Percentiles rank a stretch among this genome's conserved stretches.
These are phyloP conservation scores for Capillidium rhysosporum DNA, from an alignment of 371 early-diverging fungal genomes.

Conservation along the genomic window DNA sequence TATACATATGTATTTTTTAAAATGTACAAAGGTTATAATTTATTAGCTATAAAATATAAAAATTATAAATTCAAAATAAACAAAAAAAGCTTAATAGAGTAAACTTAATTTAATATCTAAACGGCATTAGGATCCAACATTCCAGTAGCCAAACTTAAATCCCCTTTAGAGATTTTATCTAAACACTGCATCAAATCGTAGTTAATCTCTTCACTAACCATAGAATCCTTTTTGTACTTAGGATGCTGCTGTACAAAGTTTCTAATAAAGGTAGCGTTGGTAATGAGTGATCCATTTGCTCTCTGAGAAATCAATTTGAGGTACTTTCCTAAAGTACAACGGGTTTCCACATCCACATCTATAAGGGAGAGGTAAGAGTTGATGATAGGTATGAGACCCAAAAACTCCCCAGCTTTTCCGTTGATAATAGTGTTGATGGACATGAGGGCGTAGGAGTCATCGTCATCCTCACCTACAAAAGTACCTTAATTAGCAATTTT, in stretches of 20 bases:
- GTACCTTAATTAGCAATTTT: neutral
- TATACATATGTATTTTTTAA: too few relatives aligned
- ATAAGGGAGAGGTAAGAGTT: slow-evolving; percentile 57
- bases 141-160: slow-evolving; percentile 30
- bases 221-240: slow-evolving; percentile 79
- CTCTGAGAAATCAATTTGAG: slow-evolving; percentile 61
- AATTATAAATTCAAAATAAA: too few relatives aligned
- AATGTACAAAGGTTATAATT: too few relatives aligned
- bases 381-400: slow-evolving; percentile 71
- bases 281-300: slow-evolving; percentile 64
- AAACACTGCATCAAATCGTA: slow-evolving; percentile 65
- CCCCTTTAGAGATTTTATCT: slow-evolving; percentile 42
- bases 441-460: slow-evolving; percentile 51
- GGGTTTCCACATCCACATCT: slow-evolving; percentile 39
- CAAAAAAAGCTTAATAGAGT: too few relatives aligned
- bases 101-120: too few relatives aligned
- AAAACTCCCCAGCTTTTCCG: slow-evolving; percentile 60
- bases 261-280: slow-evolving; percentile 82
- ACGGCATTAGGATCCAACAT: slow-evolving; percentile 1
- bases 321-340: slow-evolving; percentile 47
- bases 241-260: slow-evolving; percentile 77
- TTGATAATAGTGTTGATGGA: slow-evolving; percentile 89
- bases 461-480: slow-evolving; percentile 9
- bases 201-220: slow-evolving; percentile 60
- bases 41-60: too few relatives aligned